Conservation (phyloP, 2,329 filamentous ascomycete genomes). For the Chaetomium strumarium region DNA sequence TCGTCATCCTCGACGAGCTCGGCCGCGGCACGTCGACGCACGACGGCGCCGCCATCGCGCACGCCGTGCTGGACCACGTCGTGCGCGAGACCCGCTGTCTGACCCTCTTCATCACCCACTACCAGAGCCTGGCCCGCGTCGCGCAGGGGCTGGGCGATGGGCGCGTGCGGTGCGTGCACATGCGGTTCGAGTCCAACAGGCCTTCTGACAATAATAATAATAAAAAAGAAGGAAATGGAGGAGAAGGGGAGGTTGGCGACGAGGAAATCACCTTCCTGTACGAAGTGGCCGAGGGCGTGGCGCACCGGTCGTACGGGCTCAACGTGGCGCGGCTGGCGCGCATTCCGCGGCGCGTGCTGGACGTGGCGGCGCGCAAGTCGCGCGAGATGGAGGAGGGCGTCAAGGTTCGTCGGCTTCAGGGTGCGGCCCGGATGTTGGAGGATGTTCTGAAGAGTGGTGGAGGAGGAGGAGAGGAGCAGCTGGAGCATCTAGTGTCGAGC, state of each 20-base stretch:
- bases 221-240: slow-evolving; percentile 17
- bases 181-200: slow-evolving; percentile 67
- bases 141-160: slow-evolving; percentile 59
- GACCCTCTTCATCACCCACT: slow-evolving; percentile 96
- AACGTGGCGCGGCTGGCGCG: slow-evolving; percentile 87
- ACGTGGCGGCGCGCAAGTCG: slow-evolving; percentile 74
- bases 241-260: slow-evolving; percentile 45
- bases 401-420: slow-evolving; percentile 54
- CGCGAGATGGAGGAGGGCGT: slow-evolving; percentile 72
- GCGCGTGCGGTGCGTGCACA: slow-evolving; percentile 80
- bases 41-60: slow-evolving; percentile 92
- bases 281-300: slow-evolving; percentile 83
- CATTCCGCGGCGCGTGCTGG: slow-evolving; percentile 69
- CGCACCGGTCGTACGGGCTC: slow-evolving; percentile 87
- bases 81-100: slow-evolving; percentile 68
- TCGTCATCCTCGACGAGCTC: slow-evolving; percentile 92
- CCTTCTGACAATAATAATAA: slow-evolving; percentile 4
- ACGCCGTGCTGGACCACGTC: slow-evolving; percentile 82
- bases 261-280: slow-evolving; percentile 92
- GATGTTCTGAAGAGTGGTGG: slow-evolving; percentile 37
- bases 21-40: slow-evolving; percentile 91
- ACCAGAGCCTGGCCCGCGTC: slow-evolving; percentile 73
- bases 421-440: slow-evolving; percentile 38
- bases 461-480: slow-evolving; percentile 38
- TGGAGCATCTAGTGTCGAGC: slow-evolving; percentile 48